Evolutionary conservation across 2,329 filamentous ascomycete species (phyloP).

Genomic region (Fusarium vanettenii): DNA sequence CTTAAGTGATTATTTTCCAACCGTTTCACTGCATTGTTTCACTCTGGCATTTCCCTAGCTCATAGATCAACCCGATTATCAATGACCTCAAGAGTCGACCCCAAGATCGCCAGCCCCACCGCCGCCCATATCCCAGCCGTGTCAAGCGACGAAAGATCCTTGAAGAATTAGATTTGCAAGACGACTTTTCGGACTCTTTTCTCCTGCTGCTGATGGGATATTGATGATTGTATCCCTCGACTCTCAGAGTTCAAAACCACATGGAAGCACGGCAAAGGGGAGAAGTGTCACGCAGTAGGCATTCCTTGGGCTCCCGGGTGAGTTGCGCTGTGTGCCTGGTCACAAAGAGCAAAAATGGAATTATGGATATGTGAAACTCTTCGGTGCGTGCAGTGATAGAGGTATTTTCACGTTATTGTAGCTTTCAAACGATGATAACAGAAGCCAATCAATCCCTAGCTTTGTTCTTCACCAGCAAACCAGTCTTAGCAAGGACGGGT

Average conservation of each 20-base stretch:
- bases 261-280: too few species aligned
- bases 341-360: not conserved
- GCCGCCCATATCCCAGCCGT: not conserved
- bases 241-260: not conserved
- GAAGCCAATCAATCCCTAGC: not conserved
- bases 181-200: not conserved
- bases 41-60: not conserved
- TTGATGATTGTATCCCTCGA: not conserved
- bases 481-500: not conserved
- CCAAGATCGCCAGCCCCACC: constrained; percentile 27
- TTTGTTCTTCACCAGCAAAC: not conserved
- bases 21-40: not conserved
- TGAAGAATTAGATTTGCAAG: not conserved
- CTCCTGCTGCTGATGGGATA: not conserved
- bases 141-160: not conserved
- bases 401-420: too few species aligned
- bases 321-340: not conserved
- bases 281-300: not conserved
- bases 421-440: not conserved
- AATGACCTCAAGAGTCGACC: constrained; percentile 37
- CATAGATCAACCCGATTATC: constrained; percentile 12
- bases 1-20: not conserved
- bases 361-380: not conserved
- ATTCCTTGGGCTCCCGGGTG: not conserved
- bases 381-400: not conserved